A percentile compares a stretch with the other conserved stretches of the same genome.
Evolutionary conservation across 352 stramenopile genomes (phyloP).

Genomic region (Pythium insidiosum): DNA sequence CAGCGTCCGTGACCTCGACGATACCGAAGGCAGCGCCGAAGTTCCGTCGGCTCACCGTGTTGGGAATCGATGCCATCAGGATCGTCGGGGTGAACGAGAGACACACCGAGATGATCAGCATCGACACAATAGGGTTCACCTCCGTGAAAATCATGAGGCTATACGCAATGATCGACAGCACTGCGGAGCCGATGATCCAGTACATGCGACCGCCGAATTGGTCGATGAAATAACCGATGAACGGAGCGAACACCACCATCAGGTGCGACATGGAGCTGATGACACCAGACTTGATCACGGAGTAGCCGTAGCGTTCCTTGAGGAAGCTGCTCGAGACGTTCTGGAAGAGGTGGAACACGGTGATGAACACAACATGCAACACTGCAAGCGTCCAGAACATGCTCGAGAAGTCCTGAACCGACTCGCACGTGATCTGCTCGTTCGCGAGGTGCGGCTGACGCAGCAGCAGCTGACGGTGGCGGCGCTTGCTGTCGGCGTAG

Average conservation of each 20-base stretch:
- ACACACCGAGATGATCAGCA: conserved; percentile 84
- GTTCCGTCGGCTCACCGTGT: conserved; percentile 58
- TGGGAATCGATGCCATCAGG: conserved; percentile 81
- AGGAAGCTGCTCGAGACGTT: conserved; percentile 86
- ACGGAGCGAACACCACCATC: conserved; percentile 81
- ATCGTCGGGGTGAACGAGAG: conserved; percentile 85
- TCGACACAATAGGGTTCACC: conserved; percentile 66
- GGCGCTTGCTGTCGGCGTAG: conserved; percentile 60
- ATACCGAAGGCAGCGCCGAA: conserved; percentile 85
- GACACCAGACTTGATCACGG: conserved; percentile 76
- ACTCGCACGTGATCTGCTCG: conserved; percentile 44
- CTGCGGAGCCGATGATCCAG: conserved; percentile 58
- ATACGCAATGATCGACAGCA: conserved; percentile 76
- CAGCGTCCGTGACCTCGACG: conserved; percentile 78
- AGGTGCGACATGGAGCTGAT: conserved; percentile 72
- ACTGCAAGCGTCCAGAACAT: conserved; percentile 85
- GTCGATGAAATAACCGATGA: conserved; percentile 86
- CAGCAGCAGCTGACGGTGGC: conserved; percentile 31
- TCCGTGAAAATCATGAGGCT: conserved; percentile 81
- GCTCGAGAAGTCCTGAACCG: conserved; percentile 60
- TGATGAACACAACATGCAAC: conserved; percentile 85
- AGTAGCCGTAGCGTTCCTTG: conserved; percentile 82
- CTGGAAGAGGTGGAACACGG: conserved; percentile 89
- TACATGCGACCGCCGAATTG: conserved; percentile 82
- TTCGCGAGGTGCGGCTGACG: conserved; percentile 15